phyloP scores from a whole-genome alignment of 2,329 filamentous ascomycete species.

The Cercospora zeae-maydis region DNA sequence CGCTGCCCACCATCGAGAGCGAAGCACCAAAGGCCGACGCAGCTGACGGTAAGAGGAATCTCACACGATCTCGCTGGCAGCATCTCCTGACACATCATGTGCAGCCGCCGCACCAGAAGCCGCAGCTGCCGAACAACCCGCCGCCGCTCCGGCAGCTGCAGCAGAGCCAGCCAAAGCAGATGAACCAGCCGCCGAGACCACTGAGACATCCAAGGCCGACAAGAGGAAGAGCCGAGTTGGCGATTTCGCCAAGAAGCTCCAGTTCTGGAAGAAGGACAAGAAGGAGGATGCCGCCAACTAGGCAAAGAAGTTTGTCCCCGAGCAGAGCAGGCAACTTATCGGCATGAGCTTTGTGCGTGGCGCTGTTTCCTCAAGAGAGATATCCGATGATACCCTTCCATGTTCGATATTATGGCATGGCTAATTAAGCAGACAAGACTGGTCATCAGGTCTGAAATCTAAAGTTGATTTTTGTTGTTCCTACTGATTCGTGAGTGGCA shows the following conservation, averaged over 20 bases:
- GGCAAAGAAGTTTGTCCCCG: neutral
- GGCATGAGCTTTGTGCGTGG: neutral
- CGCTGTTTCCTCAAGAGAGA: neutral
- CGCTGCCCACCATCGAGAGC: constrained; percentile 1
- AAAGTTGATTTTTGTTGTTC: neutral
- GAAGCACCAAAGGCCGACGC: neutral
- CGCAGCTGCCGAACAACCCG: neutral
- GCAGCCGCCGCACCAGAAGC: constrained; percentile 1
- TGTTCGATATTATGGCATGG: constrained; percentile 3
- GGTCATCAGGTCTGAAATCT: neutral
- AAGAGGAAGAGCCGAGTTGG: constrained; percentile 10
- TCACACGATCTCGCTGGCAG: neutral
- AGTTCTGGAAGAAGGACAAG: constrained; percentile 16
- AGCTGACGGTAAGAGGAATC: constrained; percentile 6
- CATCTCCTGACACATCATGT: neutral
- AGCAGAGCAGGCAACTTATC: neutral
- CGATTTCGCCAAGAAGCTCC: constrained; percentile 13
- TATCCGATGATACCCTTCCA: constrained; percentile 12
- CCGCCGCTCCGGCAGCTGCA: neutral
- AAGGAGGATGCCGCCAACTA: constrained; percentile 6
- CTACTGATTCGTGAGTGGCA: neutral
- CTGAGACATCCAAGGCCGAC: constrained; percentile 3
- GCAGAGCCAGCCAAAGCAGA: neutral
- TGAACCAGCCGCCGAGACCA: constrained; percentile 3
- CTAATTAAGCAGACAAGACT: constrained; percentile 1